These are phyloP conservation scores for Colletotrichum abscissum DNA, from an alignment of 2,329 filamentous ascomycete species.

Conservation along the genomic window DNA sequence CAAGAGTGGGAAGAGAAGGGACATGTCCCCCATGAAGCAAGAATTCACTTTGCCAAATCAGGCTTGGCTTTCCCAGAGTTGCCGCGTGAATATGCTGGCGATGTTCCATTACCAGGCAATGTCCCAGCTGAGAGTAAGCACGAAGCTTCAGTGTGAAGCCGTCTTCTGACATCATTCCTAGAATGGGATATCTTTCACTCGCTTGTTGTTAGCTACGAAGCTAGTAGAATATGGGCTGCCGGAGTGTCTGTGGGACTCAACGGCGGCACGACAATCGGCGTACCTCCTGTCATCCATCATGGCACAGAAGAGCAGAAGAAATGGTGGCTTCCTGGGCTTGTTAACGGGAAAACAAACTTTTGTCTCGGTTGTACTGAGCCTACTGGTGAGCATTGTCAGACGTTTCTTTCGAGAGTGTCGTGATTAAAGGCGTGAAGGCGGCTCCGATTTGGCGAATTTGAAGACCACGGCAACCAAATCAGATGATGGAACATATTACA, in stretches of 20 bases:
- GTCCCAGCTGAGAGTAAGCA: not conserved
- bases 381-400: constrained; percentile 55
- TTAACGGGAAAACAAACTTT: constrained; percentile 68
- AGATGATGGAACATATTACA: constrained; percentile 60
- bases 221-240: constrained; percentile 60
- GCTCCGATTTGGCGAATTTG: constrained; percentile 65
- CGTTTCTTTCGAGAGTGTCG: not conserved
- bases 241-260: constrained; percentile 68
- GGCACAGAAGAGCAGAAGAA: constrained; percentile 69
- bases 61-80: constrained; percentile 50
- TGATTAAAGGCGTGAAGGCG: not conserved
- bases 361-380: constrained; percentile 75
- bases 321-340: constrained; percentile 69
- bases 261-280: constrained; percentile 71
- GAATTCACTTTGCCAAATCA: constrained; percentile 48
- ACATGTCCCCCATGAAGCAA: constrained; percentile 57
- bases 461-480: constrained; percentile 65
- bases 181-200: constrained; percentile 68
- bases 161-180: constrained; percentile 51
- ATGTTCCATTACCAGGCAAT: not conserved
- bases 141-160: not conserved
- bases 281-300: constrained; percentile 70
- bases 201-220: constrained; percentile 66
- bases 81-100: constrained; percentile 45
- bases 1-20: constrained; percentile 73